Percentiles rank a stretch among this genome's conserved stretches.
Conservation (phyloP, 495 filamentous ascomycete species). For the Bombardia bombarda region DNA sequence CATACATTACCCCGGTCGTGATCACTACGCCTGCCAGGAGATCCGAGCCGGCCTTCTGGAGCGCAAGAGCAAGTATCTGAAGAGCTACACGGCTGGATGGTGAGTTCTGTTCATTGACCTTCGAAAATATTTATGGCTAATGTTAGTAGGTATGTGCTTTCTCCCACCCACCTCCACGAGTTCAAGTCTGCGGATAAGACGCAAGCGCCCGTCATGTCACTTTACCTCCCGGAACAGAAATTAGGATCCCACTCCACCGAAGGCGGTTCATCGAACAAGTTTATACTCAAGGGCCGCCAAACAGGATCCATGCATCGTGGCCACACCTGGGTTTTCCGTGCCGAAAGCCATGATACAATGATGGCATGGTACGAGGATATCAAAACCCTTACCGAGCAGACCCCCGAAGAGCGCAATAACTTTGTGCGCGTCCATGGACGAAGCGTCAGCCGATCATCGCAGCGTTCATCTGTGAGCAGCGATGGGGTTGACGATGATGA, state of each 20-base stretch:
- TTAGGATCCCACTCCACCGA: constrained; percentile 84
- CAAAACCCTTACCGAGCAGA: constrained; percentile 74
- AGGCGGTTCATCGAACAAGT: constrained; percentile 89
- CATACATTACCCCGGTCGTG: constrained; percentile 88
- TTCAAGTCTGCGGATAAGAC: constrained; percentile 80
- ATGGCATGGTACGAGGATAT: constrained; percentile 95
- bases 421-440: constrained; percentile 75
- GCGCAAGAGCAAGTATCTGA: constrained; percentile 96
- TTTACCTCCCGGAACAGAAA: constrained; percentile 90
- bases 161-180: constrained; percentile 93
- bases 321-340: constrained; percentile 96
- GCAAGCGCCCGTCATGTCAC: constrained; percentile 79
- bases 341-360: constrained; percentile 94
- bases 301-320: constrained; percentile 89
- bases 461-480: constrained; percentile 59
- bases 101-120: constrained; percentile 34
- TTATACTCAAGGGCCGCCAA: constrained; percentile 92
- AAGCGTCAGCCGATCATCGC: constrained; percentile 61
- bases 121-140: background rate
- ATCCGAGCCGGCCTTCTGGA: constrained; percentile 86
- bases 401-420: constrained; percentile 79
- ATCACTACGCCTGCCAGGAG: constrained; percentile 80
- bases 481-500: constrained; percentile 81
- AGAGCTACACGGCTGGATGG: constrained; percentile 97
- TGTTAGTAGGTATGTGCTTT: constrained; percentile 75